phyloP scores from a whole-genome alignment of 2,329 filamentous ascomycete species.

The Xylaria sp. region DNA sequence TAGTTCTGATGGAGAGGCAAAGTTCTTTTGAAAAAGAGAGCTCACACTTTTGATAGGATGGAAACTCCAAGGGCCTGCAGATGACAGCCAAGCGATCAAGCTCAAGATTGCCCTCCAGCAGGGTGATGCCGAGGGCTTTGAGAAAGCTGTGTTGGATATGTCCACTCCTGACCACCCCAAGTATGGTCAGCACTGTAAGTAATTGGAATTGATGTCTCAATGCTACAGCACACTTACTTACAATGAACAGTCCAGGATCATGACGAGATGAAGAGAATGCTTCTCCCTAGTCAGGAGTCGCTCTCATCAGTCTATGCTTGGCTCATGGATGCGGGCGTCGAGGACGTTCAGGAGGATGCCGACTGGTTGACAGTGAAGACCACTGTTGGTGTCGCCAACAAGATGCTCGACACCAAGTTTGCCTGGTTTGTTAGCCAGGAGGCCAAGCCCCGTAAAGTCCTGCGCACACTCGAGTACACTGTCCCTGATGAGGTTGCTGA shows the following conservation, averaged over 20 bases:
- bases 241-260: constrained; percentile 16
- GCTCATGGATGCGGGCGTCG: constrained; percentile 17
- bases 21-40: not conserved
- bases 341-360: constrained; percentile 18
- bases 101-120: constrained; percentile 22
- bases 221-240: not conserved
- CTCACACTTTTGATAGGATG: constrained; percentile 19
- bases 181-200: constrained; percentile 22
- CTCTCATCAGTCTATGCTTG: constrained; percentile 20
- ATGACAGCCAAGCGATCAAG: constrained; percentile 20
- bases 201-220: not conserved
- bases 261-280: constrained; percentile 26
- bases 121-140: constrained; percentile 20
- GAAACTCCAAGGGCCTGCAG: constrained; percentile 20
- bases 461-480: constrained; percentile 22
- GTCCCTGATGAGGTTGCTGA: constrained; percentile 15
- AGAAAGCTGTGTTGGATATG: constrained; percentile 23
- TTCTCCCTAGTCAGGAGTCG: constrained; percentile 20
- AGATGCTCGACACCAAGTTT: constrained; percentile 22
- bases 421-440: constrained; percentile 21
- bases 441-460: constrained; percentile 15
- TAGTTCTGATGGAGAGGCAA: not conserved
- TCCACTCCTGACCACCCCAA: constrained; percentile 20
- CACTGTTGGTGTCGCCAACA: constrained; percentile 22
- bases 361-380: constrained; percentile 23